Base-by-base conservation (phyloP, 345 rosid species). In the Angophora floribunda region DNA sequence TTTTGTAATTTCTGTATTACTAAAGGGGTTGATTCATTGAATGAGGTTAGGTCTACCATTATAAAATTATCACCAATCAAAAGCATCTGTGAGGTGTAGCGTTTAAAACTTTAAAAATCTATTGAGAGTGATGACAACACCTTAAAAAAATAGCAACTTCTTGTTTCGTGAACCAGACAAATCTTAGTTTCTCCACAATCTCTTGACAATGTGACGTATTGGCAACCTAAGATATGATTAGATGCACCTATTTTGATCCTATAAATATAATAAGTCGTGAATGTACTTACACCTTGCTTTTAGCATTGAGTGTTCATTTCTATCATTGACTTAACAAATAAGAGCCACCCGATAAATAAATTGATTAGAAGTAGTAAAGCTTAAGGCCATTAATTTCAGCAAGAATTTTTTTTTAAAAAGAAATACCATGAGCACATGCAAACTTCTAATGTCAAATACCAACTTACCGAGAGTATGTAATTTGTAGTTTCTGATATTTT, bases 231-330 rank as follows among this genome's bases (percentile, higher is more conserved):
- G 0, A 7, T 30, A 67, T 30, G 22, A 9, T 67, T 3, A 70
- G 13, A 32, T 2, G 17, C 13, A 36, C 22, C 82, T 36, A 1
- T 8, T 70, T 70, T 0, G 0, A 17, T 0, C 7, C 6, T 36
- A 8, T 16, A 30, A 15, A 30, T 32, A 70, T 7, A 12, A 63
- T 19, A 13, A 26, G 16, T 61, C 1, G 1, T 61, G 7, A 14
- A 14, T n/a, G 41, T 63, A n/a, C 41, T 36, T 36, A 36, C 19
- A n/a, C 32, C 5, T 2, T 14, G 1, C n/a, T n/a, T n/a, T 63
- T 63, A n/a, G 41, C 5, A n/a, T 13, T n/a, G 5, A 63, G 1
- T 63, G 36, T n/a, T 36, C 41, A 36, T 36, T 36, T 14, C 6
- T 4, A 52, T 52, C 2, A 36, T 50, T 50, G 53, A 4, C 53